Conservation (phyloP, 805 yeast species). For the Wickerhamiella kazuoi region DNA sequence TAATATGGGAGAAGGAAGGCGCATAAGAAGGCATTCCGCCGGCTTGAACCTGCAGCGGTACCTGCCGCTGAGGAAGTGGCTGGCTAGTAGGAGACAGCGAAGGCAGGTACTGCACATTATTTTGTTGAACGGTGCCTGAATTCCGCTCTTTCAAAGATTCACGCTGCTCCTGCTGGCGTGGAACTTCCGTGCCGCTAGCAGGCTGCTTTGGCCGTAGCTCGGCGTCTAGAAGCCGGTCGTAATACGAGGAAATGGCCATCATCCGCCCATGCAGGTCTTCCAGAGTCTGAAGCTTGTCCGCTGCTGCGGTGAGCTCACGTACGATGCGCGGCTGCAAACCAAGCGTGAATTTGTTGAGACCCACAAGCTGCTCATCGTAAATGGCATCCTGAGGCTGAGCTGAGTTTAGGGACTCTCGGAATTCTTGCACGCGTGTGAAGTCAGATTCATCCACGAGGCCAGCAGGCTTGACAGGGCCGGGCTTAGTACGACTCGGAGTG, state of each 20-base stretch:
- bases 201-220: slow-evolving; percentile 7
- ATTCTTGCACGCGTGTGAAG: slow-evolving; percentile 5
- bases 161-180: no score
- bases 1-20: background rate
- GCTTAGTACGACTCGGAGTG: background rate
- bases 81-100: no score
- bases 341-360: slow-evolving; percentile 9
- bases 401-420: slow-evolving; percentile 4
- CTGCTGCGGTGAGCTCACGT: slow-evolving; percentile 9
- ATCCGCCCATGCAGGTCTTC: slow-evolving; percentile 15
- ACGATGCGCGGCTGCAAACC: slow-evolving; percentile 12
- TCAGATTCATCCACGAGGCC: slow-evolving; percentile 4
- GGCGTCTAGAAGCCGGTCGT: slow-evolving; percentile 13
- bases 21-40: background rate
- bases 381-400: slow-evolving; percentile 14
- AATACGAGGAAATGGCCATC: slow-evolving; percentile 12
- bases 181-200: background rate
- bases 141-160: no score
- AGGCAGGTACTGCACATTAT: no score
- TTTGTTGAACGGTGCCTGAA: no score
- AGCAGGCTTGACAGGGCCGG: background rate
- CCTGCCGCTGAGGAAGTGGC: no score
- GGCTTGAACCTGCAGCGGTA: no score
- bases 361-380: slow-evolving; percentile 9
- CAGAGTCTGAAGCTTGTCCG: slow-evolving; percentile 12